Evolutionary conservation across 306 rosid species (phyloP).

Genomic region (Oxytropis ochrocephala): DNA sequence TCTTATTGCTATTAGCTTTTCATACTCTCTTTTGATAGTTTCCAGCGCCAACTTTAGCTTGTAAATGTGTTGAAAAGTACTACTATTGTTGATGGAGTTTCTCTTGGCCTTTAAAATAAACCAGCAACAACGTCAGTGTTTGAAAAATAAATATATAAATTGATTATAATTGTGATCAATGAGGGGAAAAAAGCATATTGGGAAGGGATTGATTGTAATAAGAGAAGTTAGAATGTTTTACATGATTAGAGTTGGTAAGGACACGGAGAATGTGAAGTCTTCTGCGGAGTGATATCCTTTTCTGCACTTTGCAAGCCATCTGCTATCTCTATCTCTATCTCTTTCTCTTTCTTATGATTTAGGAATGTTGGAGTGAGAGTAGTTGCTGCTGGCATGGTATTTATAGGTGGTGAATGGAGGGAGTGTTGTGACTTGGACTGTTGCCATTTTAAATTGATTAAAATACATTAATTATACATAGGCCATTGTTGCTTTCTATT

Average conservation of each 20-base stretch:
- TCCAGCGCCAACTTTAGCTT: slow-evolving; percentile 31
- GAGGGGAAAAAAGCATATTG: background rate
- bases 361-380: slow-evolving; percentile 22
- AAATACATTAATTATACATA: too few relatives aligned
- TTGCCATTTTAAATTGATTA: slow-evolving; percentile 17
- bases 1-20: slow-evolving; percentile 25
- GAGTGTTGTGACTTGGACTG: slow-evolving; percentile 9
- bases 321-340: slow-evolving; percentile 7
- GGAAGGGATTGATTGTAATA: background rate
- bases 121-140: slow-evolving; percentile 3
- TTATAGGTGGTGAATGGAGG: slow-evolving; percentile 42
- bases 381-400: slow-evolving; percentile 27
- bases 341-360: slow-evolving; percentile 18
- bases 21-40: slow-evolving; percentile 35
- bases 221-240: slow-evolving; percentile 19
- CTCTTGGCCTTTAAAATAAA: slow-evolving; percentile 33
- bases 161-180: background rate
- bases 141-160: background rate
- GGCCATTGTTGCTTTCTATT: slow-evolving; percentile 13
- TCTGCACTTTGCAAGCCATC: slow-evolving; percentile 54
- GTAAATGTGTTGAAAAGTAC: slow-evolving; percentile 16
- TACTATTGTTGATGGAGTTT: slow-evolving; percentile 4
- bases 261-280: slow-evolving; percentile 51
- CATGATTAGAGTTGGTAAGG: slow-evolving; percentile 40
- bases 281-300: slow-evolving; percentile 51